Percentiles rank a stretch among this genome's conserved stretches.
phyloP scores from a whole-genome alignment of 2,329 filamentous ascomycete genomes.

The Microdochium bolleyi region DNA sequence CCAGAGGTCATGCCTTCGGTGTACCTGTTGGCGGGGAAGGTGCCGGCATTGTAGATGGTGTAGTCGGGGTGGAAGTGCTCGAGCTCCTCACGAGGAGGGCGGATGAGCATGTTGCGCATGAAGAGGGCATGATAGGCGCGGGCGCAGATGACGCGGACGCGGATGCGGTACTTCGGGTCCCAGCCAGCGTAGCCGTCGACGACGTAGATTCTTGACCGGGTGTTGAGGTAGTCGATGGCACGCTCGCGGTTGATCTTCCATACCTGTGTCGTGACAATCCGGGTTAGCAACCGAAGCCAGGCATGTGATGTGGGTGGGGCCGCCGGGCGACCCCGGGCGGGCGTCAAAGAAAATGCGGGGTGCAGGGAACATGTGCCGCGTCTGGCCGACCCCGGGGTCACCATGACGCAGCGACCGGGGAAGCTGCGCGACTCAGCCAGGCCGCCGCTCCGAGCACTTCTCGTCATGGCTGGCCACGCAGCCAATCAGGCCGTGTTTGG shows the following conservation, averaged over 20 bases:
- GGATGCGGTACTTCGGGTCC: constrained; percentile 97
- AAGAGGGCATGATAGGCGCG: constrained; percentile 99
- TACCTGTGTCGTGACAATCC: constrained; percentile 57
- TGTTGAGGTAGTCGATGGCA: constrained; percentile 98
- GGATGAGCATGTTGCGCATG: constrained; percentile 99
- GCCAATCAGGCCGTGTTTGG: not conserved
- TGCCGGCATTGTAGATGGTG: constrained; percentile 98
- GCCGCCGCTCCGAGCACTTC: not conserved
- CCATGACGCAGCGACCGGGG: not conserved
- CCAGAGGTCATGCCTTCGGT: constrained; percentile 98
- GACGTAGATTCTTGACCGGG: constrained; percentile 96
- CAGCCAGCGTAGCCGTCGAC: constrained; percentile 96
- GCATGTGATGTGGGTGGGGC: constrained; percentile 1
- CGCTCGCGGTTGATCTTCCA: constrained; percentile 99
- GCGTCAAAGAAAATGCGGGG: not conserved
- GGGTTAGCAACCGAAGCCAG: not conserved
- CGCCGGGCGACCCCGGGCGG: not conserved
- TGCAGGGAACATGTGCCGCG: not conserved
- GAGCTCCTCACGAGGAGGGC: constrained; percentile 82
- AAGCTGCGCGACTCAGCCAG: not conserved
- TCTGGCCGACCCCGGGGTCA: not conserved
- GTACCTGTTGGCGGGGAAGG: constrained; percentile 97
- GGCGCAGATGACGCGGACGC: constrained; percentile 94
- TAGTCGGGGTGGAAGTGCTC: constrained; percentile 98
- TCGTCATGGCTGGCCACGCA: not conserved